phyloP scores from a whole-genome alignment of 257 asterid genomes.

The Galeopsis tetrahit region DNA sequence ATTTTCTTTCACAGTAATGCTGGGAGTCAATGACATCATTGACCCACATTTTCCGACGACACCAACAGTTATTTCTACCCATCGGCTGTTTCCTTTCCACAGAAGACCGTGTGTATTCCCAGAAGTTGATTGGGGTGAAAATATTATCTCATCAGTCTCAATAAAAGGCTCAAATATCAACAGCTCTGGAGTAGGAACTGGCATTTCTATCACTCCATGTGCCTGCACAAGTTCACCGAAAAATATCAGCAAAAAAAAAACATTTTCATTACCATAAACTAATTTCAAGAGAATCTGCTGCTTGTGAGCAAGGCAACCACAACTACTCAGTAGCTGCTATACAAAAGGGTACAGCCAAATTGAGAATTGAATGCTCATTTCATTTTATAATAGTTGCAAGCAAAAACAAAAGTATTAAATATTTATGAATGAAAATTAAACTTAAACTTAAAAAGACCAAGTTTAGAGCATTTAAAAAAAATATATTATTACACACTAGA shows the following conservation, averaged over 20 bases:
- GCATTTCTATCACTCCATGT: constrained; percentile 89
- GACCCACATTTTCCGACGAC: constrained; percentile 73
- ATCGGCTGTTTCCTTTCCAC: constrained; percentile 83
- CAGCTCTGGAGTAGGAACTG: constrained; percentile 74
- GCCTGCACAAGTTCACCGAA: constrained; percentile 46
- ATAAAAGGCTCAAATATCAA: constrained; percentile 84
- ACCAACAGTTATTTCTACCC: constrained; percentile 96
- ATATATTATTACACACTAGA: background rate
- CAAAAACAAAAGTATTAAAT: background rate
- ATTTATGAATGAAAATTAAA: background rate
- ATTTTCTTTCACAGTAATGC: constrained; percentile 84
- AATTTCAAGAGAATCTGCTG: background rate
- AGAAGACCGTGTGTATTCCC: constrained; percentile 53
- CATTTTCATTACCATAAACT: background rate
- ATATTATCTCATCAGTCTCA: constrained; percentile 78
- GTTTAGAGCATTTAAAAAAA: background rate
- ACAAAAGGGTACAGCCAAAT: background rate
- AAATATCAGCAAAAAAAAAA: constrained; percentile 4
- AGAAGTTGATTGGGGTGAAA: constrained; percentile 54
- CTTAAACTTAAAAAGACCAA: background rate
- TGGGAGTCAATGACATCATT: constrained; percentile 84
- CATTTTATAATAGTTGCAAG: background rate
- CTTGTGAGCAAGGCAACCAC: background rate
- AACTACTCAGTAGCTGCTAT: background rate
- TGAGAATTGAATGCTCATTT: constrained; percentile 3